Conservation (phyloP, 2,329 filamentous ascomycete species). For the Neocatenulostroma microsporum region DNA sequence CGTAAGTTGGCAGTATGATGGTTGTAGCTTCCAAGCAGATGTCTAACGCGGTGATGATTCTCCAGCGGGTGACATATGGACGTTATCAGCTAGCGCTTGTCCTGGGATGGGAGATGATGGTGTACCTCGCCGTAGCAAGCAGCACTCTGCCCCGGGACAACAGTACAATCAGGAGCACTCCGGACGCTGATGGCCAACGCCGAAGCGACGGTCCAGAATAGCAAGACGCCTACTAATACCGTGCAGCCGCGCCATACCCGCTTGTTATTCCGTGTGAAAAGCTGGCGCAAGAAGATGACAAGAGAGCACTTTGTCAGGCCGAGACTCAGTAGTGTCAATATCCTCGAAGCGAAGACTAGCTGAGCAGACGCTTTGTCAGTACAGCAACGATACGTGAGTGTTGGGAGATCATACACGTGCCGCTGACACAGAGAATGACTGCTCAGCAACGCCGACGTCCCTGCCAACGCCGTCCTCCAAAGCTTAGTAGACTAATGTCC, state of each 20-base stretch:
- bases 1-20: not conserved
- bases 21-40: not conserved
- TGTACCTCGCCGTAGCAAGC: too few relatives aligned
- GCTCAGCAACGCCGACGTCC: too few relatives aligned
- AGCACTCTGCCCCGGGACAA: too few relatives aligned
- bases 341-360: conserved; percentile 15
- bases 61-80: not conserved
- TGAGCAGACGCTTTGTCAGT: too few relatives aligned
- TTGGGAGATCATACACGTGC: too few relatives aligned
- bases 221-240: not conserved
- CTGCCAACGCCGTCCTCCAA: not conserved
- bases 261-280: conserved; percentile 16
- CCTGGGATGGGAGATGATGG: too few relatives aligned
- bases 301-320: conserved; percentile 17
- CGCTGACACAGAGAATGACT: too few relatives aligned
- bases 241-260: not conserved
- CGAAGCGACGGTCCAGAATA: conserved; percentile 1
- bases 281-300: conserved; percentile 16
- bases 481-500: not conserved
- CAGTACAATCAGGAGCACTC: too few relatives aligned
- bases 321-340: conserved; percentile 15
- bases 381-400: too few relatives aligned
- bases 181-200: not conserved
- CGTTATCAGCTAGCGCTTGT: too few relatives aligned
- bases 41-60: not conserved